A percentile compares a stretch with the other conserved stretches of the same genome.
Evolutionary conservation across 2,329 filamentous ascomycete genomes (phyloP).

Genomic region (Lasiodiplodia gonubiensis): DNA sequence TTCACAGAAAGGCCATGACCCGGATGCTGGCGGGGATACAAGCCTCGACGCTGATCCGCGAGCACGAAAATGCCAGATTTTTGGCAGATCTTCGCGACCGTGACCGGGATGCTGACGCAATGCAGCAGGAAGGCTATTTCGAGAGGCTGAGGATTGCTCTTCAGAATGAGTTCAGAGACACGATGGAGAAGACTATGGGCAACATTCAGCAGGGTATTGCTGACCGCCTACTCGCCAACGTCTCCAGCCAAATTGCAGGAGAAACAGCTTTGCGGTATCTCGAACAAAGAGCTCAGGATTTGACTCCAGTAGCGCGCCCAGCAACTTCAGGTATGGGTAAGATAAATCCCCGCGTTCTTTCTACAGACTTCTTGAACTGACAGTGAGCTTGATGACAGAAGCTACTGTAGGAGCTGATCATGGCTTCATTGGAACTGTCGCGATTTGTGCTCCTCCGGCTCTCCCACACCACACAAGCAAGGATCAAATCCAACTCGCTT

Average conservation of each 20-base stretch:
- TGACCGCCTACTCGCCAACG: background rate
- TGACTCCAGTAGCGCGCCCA: background rate
- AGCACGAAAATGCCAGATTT: background rate
- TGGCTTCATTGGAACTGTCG: background rate
- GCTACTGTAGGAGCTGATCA: accelerated
- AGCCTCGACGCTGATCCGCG: background rate
- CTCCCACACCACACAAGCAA: background rate
- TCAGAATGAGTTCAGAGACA: background rate
- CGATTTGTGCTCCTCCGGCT: background rate
- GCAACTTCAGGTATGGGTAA: background rate
- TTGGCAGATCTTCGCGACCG: background rate
- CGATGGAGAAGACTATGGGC: background rate
- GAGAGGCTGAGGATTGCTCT: background rate
- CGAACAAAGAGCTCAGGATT: background rate
- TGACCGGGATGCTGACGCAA: background rate
- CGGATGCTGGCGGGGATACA: background rate
- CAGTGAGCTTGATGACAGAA: no score
- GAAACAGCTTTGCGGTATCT: background rate
- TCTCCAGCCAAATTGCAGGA: background rate
- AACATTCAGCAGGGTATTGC: background rate
- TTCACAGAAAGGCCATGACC: constrained; percentile 8
- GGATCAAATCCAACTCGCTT: background rate
- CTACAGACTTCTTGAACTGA: background rate
- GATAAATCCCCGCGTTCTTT: background rate
- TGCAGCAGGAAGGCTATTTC: constrained; percentile 2